phyloP scores from a whole-genome alignment of 192 early-diverging fungal genomes.

The Linnemannia hyalina region DNA sequence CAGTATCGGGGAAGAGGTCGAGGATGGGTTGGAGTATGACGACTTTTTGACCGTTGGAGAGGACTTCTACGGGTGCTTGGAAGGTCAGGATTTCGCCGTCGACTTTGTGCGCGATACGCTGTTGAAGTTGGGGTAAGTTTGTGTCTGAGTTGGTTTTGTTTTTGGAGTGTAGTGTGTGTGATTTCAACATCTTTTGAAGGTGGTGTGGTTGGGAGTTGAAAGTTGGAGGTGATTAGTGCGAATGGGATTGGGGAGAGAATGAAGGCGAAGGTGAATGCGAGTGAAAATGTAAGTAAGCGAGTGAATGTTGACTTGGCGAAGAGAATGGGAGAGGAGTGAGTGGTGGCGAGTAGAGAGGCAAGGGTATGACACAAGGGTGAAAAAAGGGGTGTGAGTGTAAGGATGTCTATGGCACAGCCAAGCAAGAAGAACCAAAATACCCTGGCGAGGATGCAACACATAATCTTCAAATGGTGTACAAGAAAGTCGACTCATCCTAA shows the following conservation, averaged over 20 bases:
- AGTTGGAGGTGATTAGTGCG: not conserved
- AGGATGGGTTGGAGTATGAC: slow-evolving; percentile 30
- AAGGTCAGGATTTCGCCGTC: not conserved
- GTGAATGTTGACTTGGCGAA: not conserved
- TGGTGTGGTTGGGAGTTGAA: not conserved
- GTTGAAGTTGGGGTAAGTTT: not conserved
- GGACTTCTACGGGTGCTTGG: not conserved
- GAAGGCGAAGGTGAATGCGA: not conserved
- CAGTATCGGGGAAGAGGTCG: slow-evolving; percentile 30
- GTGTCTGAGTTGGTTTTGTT: not conserved
- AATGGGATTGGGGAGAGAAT: not conserved
- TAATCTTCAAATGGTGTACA: too few relatives aligned
- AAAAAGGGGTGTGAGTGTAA: not conserved
- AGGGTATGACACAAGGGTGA: not conserved
- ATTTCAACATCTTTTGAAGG: not conserved
- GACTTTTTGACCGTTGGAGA: not conserved
- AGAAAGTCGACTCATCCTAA: too few relatives aligned
- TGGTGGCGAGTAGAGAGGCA: not conserved
- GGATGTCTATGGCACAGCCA: too few relatives aligned
- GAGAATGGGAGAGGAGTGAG: not conserved
- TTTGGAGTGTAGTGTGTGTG: not conserved
- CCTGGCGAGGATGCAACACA: too few relatives aligned
- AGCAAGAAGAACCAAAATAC: too few relatives aligned
- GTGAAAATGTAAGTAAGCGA: not conserved
- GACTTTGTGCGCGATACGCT: not conserved